Base-by-base conservation (phyloP, 2,329 filamentous ascomycete species). In the Rhynchosporium agropyri region DNA sequence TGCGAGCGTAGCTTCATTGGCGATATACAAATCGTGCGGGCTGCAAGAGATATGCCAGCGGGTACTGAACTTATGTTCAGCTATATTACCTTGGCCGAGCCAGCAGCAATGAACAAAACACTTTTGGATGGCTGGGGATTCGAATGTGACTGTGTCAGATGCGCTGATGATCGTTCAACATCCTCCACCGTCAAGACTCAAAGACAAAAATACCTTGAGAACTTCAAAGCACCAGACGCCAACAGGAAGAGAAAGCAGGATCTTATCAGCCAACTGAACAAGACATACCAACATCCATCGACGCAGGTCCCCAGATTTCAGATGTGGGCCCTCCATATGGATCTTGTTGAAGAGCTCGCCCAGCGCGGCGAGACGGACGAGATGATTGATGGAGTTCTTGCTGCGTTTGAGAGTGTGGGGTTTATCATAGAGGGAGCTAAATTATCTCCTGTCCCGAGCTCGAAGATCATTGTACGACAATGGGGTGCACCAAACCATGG, bases 21-120 rank as follows among this genome's bases (percentile, higher is more conserved):
- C 15, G 65, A 68, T 43, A 60, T 69, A n/a, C 61, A 61, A 55
- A 38, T 68, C 40, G 45, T 66, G 3, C 60, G 67, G 7, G 61
- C 65, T 7, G 54, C 58, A 26, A n/a, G 57, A 28, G 62, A 69
- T 48, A 60, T 66, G 40, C 60, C 64, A 8, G 43, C 61, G 2
- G 31, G 67, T n/a, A 67, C 65, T 15, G 63, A 68, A n/a, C 12
- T 68, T 36, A 10, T 36, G 33, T 50, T 50, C 48, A 33, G 48
- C 10, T 50, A 50, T 12, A 50, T 33, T 8, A 50, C 8, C 2
- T 13, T 28, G 4, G 48, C 29, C 1, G 28, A 50, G 15, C 26
- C 46, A 10, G 13, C 46, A 50, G 9, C 15, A 33, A 50, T 33
- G 48, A 50, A 33, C 28, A 50, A 50, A 10, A 50, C 15, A 13